These are phyloP conservation scores for Aplosporella prunicola DNA, from an alignment of 2,329 filamentous ascomycete species.

Conservation along the genomic window DNA sequence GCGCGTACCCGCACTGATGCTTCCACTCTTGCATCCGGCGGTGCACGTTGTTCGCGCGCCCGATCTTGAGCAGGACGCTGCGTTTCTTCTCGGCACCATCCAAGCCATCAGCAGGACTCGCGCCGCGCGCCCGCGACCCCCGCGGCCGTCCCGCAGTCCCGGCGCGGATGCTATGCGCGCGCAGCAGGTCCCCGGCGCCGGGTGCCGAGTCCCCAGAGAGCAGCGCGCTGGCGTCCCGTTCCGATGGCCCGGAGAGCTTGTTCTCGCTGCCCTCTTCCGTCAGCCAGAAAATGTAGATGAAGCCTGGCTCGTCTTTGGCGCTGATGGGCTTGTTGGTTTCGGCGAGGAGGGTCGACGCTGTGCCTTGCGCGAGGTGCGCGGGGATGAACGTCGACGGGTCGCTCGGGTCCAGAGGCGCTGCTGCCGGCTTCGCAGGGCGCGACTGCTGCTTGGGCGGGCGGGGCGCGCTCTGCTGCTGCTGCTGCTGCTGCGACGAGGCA, in stretches of 20 bases:
- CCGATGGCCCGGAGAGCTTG: slow-evolving; percentile 5
- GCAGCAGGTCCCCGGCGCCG: slow-evolving; percentile 15
- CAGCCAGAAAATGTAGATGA: slow-evolving; percentile 99
- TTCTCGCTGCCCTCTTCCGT: slow-evolving; percentile 51
- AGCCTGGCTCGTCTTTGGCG: slow-evolving; percentile 64
- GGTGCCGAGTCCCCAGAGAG: slow-evolving; percentile 1
- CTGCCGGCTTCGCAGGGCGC: slow-evolving; percentile 27
- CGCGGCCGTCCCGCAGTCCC: too few relatives aligned
- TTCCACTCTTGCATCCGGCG: slow-evolving; percentile 88
- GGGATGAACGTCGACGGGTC: too few relatives aligned
- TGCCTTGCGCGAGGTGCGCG: slow-evolving; percentile 53
- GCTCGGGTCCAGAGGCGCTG: too few relatives aligned
- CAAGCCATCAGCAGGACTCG: not conserved
- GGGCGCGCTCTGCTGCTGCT: slow-evolving; percentile 10
- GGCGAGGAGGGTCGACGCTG: slow-evolving; percentile 58
- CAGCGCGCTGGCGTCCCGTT: slow-evolving; percentile 3
- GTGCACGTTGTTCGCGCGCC: slow-evolving; percentile 71
- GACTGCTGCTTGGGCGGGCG: too few relatives aligned
- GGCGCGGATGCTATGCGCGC: slow-evolving; percentile 1
- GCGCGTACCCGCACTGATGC: slow-evolving; percentile 80
- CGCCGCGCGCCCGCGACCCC: not conserved
- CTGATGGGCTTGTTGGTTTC: slow-evolving; percentile 73
- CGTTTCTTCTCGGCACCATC: not conserved
- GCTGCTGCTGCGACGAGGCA: slow-evolving; percentile 5
- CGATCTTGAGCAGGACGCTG: slow-evolving; percentile 59